phyloP scores from a whole-genome alignment of 1,139 yeast species.

The Suhomyces yuchorum region DNA sequence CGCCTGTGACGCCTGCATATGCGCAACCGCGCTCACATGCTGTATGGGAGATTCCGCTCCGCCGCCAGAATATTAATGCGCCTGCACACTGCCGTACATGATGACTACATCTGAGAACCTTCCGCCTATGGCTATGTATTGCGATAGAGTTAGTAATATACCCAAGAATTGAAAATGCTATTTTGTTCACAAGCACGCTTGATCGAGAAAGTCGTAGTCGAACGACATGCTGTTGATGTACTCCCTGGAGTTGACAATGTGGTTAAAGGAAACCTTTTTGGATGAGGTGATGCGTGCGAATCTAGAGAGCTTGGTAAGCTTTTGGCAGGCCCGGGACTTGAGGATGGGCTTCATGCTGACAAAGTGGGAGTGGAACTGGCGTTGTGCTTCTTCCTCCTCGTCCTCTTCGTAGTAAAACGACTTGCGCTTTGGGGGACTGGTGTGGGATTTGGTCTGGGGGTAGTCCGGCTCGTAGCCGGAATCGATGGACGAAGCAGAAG shows the following conservation, averaged over 20 bases:
- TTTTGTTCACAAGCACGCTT: slow-evolving; percentile 24
- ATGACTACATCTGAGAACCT: neutral
- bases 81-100: neutral
- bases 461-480: slow-evolving; percentile 20
- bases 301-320: neutral
- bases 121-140: slow-evolving; percentile 4
- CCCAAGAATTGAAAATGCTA: slow-evolving; percentile 14
- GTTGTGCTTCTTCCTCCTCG: slow-evolving; percentile 4
- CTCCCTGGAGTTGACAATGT: slow-evolving; percentile 46
- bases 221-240: slow-evolving; percentile 44
- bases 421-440: slow-evolving; percentile 5
- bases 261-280: slow-evolving; percentile 38
- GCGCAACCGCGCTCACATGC: neutral
- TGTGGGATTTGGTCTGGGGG: slow-evolving; percentile 9
- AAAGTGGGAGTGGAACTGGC: slow-evolving; percentile 9
- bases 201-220: slow-evolving; percentile 48
- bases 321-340: slow-evolving; percentile 5
- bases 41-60: neutral
- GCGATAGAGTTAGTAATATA: slow-evolving; percentile 5
- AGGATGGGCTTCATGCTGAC: slow-evolving; percentile 15
- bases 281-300: neutral
- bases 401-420: slow-evolving; percentile 8
- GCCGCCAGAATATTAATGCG: neutral
- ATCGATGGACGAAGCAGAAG: slow-evolving; percentile 16
- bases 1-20: neutral